phyloP scores from a whole-genome alignment of 768 basidiomycete genomes.

The Pisolithus orientalis region DNA sequence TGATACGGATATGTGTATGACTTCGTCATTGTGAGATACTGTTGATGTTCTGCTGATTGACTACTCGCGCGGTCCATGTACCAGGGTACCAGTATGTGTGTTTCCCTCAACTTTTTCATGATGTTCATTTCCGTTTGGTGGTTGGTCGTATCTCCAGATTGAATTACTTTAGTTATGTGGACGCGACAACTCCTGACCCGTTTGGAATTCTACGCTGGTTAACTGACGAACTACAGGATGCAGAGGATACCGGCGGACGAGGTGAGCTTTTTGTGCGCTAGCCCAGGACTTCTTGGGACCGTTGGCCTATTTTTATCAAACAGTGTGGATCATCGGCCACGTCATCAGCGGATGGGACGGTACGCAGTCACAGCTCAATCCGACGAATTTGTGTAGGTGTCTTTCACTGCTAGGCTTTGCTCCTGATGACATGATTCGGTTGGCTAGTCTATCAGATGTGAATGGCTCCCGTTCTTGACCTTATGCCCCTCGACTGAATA shows the following conservation, averaged over 20 bases:
- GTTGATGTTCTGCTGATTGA: background rate
- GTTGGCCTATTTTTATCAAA: slow-evolving; percentile 29
- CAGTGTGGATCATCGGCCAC: slow-evolving; percentile 47
- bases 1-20: slow-evolving; percentile 45
- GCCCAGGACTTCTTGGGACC: background rate
- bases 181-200: slow-evolving; percentile 37
- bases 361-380: slow-evolving; percentile 34
- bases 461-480: background rate
- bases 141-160: slow-evolving; percentile 14
- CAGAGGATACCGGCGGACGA: slow-evolving; percentile 42
- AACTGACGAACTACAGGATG: slow-evolving; percentile 47
- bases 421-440: slow-evolving; percentile 1
- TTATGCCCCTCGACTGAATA: background rate
- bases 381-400: slow-evolving; percentile 38
- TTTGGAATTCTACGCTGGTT: slow-evolving; percentile 46
- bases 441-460: slow-evolving; percentile 42
- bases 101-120: background rate
- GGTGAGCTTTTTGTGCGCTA: slow-evolving; percentile 18
- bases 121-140: background rate
- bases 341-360: slow-evolving; percentile 45
- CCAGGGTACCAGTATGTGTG: slow-evolving; percentile 30
- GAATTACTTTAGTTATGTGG: slow-evolving; percentile 46
- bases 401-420: background rate
- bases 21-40: background rate
- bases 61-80: background rate